Evolutionary conservation across 2,329 filamentous ascomycete species (phyloP).

Genomic region (Madurella mycetomatis): DNA sequence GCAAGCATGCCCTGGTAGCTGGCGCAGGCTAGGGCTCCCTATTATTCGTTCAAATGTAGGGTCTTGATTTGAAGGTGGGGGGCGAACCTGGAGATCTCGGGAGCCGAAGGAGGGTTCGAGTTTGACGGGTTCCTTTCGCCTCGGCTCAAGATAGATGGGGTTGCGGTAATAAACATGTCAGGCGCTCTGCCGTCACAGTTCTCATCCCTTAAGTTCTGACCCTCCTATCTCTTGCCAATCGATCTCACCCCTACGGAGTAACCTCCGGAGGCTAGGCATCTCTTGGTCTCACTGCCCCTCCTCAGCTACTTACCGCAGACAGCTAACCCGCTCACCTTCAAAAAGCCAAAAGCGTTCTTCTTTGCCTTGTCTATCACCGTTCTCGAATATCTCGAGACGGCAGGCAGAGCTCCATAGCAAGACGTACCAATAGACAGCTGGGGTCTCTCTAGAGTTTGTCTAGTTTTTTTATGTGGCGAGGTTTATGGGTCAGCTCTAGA

Average conservation of each 20-base stretch:
- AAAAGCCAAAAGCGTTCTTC: too few relatives aligned
- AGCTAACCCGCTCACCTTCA: too few relatives aligned
- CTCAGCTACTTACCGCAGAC: too few relatives aligned
- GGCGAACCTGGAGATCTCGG: neutral
- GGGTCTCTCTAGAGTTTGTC: neutral
- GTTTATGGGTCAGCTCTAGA: neutral
- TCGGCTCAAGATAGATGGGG: neutral
- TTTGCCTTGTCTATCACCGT: too few relatives aligned
- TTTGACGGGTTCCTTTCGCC: neutral
- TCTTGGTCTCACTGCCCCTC: too few relatives aligned
- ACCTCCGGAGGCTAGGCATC: too few relatives aligned
- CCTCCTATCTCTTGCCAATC: neutral
- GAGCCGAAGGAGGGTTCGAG: neutral
- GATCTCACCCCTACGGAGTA: too few relatives aligned
- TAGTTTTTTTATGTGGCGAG: conserved; percentile 5
- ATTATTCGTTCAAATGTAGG: neutral
- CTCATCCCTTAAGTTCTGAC: neutral
- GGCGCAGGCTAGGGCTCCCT: neutral
- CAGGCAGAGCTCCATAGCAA: neutral
- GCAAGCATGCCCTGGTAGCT: neutral
- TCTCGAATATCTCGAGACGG: too few relatives aligned
- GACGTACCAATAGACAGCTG: neutral
- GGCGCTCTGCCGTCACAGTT: neutral
- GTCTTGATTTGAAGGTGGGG: neutral
- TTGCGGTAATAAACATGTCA: conserved; percentile 1